These are phyloP conservation scores for Oryza longistaminata DNA, from an alignment of 176 grass and related monocot genomes.

Conservation along the genomic window DNA sequence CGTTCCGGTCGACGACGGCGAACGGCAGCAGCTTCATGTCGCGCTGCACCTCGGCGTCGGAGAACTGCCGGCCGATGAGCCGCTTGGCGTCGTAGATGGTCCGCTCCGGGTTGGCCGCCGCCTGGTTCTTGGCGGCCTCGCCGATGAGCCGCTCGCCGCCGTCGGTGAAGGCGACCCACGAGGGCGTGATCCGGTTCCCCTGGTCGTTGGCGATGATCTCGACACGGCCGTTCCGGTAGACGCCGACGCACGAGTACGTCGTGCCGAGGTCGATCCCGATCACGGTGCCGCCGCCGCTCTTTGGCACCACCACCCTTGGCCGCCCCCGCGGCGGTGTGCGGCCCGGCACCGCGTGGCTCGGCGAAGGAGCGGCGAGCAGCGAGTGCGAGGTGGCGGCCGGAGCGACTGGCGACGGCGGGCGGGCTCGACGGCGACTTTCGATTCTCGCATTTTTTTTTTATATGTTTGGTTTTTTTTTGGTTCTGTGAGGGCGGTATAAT, in stretches of 20 bases:
- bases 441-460: too few species aligned
- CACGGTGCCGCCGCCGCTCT: conserved; percentile 29
- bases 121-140: conserved; percentile 30
- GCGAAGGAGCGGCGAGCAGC: too few species aligned
- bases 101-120: conserved; percentile 30
- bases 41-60: not conserved
- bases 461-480: too few species aligned
- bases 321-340: too few species aligned
- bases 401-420: too few species aligned
- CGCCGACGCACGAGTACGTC: conserved; percentile 84
- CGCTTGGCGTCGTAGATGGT: conserved; percentile 49
- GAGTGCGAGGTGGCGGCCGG: too few species aligned
- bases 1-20: not conserved
- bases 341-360: too few species aligned
- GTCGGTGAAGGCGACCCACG: not conserved
- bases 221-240: conserved; percentile 71
- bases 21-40: not conserved
- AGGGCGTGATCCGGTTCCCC: conserved; percentile 20
- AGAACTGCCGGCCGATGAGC: conserved; percentile 29
- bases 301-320: too few species aligned
- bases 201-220: conserved; percentile 99
- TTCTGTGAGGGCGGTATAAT: too few species aligned
- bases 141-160: not conserved
- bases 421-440: too few species aligned
- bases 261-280: conserved; percentile 83